Conservation (phyloP, 139 green algal genomes). For the Auxenochlorella pyrenoidosa region DNA sequence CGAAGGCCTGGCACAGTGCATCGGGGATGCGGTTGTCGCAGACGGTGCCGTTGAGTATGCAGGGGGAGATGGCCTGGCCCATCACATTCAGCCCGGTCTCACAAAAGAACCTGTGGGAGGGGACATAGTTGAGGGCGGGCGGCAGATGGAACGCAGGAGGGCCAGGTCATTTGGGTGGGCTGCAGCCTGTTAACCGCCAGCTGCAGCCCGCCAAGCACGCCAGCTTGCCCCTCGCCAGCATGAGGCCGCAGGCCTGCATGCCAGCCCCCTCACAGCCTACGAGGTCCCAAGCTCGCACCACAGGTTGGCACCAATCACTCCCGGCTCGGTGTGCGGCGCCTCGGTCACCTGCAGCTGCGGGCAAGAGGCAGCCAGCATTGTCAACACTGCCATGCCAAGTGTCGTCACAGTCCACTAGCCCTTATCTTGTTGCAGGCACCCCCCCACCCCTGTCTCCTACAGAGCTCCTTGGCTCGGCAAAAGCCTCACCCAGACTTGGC, state of each 20-base stretch:
- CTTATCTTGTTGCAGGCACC: too few species aligned
- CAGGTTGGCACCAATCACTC: constrained; percentile 10
- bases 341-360: constrained; percentile 5
- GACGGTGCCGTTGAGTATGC: constrained; percentile 21
- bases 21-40: background rate
- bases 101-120: constrained; percentile 29
- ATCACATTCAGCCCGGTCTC: constrained; percentile 17
- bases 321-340: background rate
- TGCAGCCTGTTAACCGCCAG: background rate
- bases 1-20: constrained; percentile 2
- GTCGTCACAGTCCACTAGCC: too few species aligned
- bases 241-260: too few species aligned
- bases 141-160: background rate
- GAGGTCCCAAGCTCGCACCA: background rate
- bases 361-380: too few species aligned
- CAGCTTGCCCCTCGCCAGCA: too few species aligned
- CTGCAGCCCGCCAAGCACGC: background rate
- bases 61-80: constrained; percentile 2
- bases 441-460: too few species aligned
- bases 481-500: constrained; percentile 20
- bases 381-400: too few species aligned
- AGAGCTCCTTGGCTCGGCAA: too few species aligned
- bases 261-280: too few species aligned
- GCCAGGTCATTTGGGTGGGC: background rate
- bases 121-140: background rate